These are phyloP conservation scores for Dillenia suffruticosa DNA, from an alignment of 164 flowering plant genomes.

Conservation along the genomic window DNA sequence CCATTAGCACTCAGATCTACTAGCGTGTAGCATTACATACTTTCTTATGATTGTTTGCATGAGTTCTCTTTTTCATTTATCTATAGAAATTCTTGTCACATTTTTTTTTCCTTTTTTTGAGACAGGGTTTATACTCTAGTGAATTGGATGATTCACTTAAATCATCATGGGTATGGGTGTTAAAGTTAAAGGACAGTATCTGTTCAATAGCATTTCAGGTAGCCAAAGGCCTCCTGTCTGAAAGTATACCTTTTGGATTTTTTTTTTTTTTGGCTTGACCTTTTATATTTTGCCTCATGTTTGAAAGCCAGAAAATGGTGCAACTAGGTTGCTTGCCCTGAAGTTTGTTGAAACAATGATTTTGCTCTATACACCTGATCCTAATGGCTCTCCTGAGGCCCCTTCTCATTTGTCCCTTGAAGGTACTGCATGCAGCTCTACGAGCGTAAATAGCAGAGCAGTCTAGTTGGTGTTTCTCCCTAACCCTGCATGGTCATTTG, in stretches of 20 bases:
- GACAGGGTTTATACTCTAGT: constrained; percentile 67
- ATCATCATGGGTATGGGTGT: constrained; percentile 77
- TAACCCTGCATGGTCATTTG: neutral
- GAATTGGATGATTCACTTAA: constrained; percentile 58
- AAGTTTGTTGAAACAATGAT: constrained; percentile 79
- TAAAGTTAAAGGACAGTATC: constrained; percentile 74
- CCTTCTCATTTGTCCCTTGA: constrained; percentile 39
- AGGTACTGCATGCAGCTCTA: constrained; percentile 34
- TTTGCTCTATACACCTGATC: constrained; percentile 93
- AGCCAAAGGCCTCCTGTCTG: constrained; percentile 6
- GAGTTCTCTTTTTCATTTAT: too few relatives aligned
- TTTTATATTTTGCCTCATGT: constrained; percentile 15
- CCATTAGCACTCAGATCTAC: too few relatives aligned
- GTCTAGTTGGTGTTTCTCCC: neutral
- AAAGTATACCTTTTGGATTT: neutral
- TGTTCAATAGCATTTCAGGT: constrained; percentile 85
- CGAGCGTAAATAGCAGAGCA: neutral
- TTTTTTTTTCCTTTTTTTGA: constrained; percentile 5
- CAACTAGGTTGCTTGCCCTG: constrained; percentile 63
- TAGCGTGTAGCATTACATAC: too few relatives aligned
- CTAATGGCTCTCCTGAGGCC: constrained; percentile 65
- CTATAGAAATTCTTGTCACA: neutral
- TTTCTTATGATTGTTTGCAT: too few relatives aligned
- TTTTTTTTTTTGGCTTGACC: constrained; percentile 3
- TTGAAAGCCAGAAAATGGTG: constrained; percentile 67